These are phyloP conservation scores for Triticum dicoccoides DNA, from an alignment of 176 grass and related monocot genomes.

Conservation along the genomic window DNA sequence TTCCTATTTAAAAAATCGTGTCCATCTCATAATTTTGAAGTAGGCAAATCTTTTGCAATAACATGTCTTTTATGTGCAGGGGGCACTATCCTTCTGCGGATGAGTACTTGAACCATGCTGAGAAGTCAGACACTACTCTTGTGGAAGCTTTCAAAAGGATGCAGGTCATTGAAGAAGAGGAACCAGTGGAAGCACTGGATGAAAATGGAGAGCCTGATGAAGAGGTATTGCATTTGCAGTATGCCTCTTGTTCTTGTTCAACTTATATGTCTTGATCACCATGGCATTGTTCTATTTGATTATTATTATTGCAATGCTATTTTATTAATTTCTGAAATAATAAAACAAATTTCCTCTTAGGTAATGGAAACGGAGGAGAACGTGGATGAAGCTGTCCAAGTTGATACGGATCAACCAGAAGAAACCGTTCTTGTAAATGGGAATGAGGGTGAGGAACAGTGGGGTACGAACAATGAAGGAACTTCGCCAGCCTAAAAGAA, in stretches of 20 bases:
- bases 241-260: neutral
- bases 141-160: constrained; percentile 93
- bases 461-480: constrained; percentile 69
- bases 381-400: constrained; percentile 67
- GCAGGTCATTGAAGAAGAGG: constrained; percentile 71
- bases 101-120: constrained; percentile 72
- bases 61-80: constrained; percentile 43
- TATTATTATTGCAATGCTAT: neutral
- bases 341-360: constrained; percentile 20
- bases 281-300: constrained; percentile 15
- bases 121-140: constrained; percentile 60
- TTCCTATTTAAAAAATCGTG: neutral
- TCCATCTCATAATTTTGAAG: neutral
- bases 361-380: constrained; percentile 44
- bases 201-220: constrained; percentile 67
- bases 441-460: constrained; percentile 88
- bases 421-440: constrained; percentile 78
- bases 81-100: constrained; percentile 68
- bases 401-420: constrained; percentile 64
- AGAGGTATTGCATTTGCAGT: constrained; percentile 47
- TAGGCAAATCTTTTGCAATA: constrained; percentile 16
- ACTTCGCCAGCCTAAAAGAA: constrained; percentile 50
- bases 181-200: constrained; percentile 46
- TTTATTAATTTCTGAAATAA: constrained; percentile 8
- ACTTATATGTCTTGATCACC: constrained; percentile 2